Base-by-base conservation (phyloP, 2,329 filamentous ascomycete genomes). In the Stachybotrys elegans region DNA sequence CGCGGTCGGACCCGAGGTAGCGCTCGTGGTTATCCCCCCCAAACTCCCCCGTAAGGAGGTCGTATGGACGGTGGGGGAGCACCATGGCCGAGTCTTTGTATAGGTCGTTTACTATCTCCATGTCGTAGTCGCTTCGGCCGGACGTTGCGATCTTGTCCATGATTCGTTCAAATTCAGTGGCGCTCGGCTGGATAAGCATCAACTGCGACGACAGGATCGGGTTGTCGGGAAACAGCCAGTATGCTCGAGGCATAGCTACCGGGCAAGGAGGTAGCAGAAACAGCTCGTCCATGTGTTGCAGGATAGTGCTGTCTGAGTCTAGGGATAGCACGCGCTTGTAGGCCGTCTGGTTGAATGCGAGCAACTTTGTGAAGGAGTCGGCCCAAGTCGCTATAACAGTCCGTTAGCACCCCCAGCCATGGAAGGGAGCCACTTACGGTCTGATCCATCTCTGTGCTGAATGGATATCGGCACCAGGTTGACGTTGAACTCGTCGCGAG, bases 191-290 rank as follows among this genome's bases (percentile, higher is more conserved):
- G 34, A 86, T 65, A 4, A 86, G 73, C 58, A 86, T 73, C 32
- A 86, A 56, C 34, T 82, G 72, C 3, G 79, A 80, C 0, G 78
- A 78, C n/a, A 86, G 66, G n/a, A 71, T 70, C 52, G 70, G 69
- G 6, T 65, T 66, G 3, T 69, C 65, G 1, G 74, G 74, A 12
- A 77, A 67, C 6, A 78, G 66, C 83, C 83, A 86, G 61, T 87
- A 86, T n/a, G 83, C 83, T 17, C 80, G 76, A 4, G 83, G 80
- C 76, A 86, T 82, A 12, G 82, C 81, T 16, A 83, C 72, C 3
- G 74, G 67, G 6, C 75, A 70, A 3, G 67, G 58, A 0, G 83
- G 83, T 7, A 84, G 68, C 35, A 83, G 72, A 65, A 88, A 87
- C 3, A 87, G 72, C 52, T 87, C 82, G 58, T 88, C 84, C 67